A percentile compares a stretch with the other conserved stretches of the same genome.
Evolutionary conservation across 169 alveolate species (phyloP).

Genomic region (Fabrea salina): DNA sequence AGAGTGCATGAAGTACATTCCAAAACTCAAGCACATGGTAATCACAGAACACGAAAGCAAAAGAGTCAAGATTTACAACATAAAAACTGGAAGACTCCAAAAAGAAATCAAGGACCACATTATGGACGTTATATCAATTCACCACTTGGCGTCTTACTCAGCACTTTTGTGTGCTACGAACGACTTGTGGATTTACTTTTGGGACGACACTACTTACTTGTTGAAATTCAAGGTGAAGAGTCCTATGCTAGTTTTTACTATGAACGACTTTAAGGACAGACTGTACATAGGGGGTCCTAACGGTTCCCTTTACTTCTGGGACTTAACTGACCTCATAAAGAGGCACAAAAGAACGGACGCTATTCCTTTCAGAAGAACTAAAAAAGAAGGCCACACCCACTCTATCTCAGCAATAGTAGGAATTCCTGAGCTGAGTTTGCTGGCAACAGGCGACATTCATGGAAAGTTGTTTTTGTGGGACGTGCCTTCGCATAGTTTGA

Average conservation of each 20-base stretch:
- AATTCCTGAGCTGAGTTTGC: constrained; percentile 4
- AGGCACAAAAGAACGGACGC: not conserved
- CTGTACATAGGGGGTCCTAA: not conserved
- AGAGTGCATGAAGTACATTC: constrained; percentile 31
- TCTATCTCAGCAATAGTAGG: constrained; percentile 20
- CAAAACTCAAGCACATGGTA: constrained; percentile 29
- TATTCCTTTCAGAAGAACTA: not conserved
- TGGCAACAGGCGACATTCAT: constrained; percentile 48
- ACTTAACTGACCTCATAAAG: not conserved
- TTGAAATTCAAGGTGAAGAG: not conserved
- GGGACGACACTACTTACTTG: not conserved
- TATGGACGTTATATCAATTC: not conserved
- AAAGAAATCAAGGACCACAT: not conserved
- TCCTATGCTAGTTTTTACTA: not conserved
- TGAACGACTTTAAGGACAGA: not conserved
- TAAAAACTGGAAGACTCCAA: not conserved
- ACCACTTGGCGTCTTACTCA: not conserved
- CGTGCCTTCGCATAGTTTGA: constrained; percentile 37
- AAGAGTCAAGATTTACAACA: constrained; percentile 16
- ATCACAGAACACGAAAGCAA: constrained; percentile 33
- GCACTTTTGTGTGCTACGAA: not conserved
- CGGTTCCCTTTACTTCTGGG: not conserved
- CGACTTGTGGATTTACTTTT: not conserved
- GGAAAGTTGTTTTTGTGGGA: constrained; percentile 53
- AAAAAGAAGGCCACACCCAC: not conserved